phyloP scores from a whole-genome alignment of 2,329 filamentous ascomycete genomes.

The Blastomyces parvus region DNA sequence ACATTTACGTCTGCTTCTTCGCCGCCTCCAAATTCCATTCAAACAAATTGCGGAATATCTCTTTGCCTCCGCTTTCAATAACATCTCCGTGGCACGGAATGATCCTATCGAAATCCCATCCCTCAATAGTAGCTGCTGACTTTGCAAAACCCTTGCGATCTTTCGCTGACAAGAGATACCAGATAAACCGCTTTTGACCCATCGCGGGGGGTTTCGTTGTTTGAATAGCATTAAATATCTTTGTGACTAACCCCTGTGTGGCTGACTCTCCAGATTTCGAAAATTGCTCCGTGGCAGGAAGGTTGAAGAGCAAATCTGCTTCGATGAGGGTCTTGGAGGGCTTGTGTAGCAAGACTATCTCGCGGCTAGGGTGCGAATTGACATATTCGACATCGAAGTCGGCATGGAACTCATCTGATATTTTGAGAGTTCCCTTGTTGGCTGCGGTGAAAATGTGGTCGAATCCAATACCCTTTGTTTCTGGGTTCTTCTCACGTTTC shows the following conservation, averaged over 20 bases:
- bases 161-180: constrained; percentile 57
- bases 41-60: constrained; percentile 66
- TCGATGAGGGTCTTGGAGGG: constrained; percentile 71
- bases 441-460: constrained; percentile 55
- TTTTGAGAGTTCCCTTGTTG: constrained; percentile 42
- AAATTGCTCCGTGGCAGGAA: constrained; percentile 82
- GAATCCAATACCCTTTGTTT: constrained; percentile 53
- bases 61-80: constrained; percentile 65
- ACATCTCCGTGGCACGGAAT: constrained; percentile 92
- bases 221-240: constrained; percentile 49
- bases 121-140: constrained; percentile 58
- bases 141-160: constrained; percentile 61
- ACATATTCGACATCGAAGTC: constrained; percentile 86
- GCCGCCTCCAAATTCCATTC: constrained; percentile 61
- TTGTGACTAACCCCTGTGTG: constrained; percentile 50
- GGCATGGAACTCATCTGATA: constrained; percentile 69
- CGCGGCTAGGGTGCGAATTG: constrained; percentile 68
- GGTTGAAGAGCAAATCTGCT: constrained; percentile 86
- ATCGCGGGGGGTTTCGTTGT: constrained; percentile 50
- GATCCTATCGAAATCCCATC: constrained; percentile 77
- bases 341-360: constrained; percentile 78
- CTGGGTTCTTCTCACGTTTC: constrained; percentile 58
- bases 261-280: constrained; percentile 47
- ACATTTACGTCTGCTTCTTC: neutral
- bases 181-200: constrained; percentile 70